phyloP scores from a whole-genome alignment of 164 flowering plant genomes.

The Paratinospora sagittata region DNA sequence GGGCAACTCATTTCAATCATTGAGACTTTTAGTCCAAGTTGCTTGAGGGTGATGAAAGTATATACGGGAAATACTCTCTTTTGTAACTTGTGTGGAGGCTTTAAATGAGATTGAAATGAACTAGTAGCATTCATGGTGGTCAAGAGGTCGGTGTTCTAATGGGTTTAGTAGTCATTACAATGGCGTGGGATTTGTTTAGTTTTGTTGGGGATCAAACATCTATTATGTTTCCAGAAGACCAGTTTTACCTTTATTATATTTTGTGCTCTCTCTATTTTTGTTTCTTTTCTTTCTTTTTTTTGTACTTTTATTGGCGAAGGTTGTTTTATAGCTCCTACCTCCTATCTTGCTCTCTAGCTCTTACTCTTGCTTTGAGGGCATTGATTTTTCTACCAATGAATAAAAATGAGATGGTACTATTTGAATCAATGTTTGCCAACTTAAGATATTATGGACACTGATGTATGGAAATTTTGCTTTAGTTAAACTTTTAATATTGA shows the following conservation, averaged over 20 bases:
- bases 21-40: not conserved
- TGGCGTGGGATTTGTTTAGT: not conserved
- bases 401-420: too few relatives aligned
- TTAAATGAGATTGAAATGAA: not conserved
- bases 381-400: too few relatives aligned
- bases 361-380: too few relatives aligned
- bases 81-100: not conserved
- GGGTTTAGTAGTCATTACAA: not conserved
- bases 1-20: not conserved
- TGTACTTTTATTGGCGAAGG: too few relatives aligned
- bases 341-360: too few relatives aligned
- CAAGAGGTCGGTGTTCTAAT: not conserved
- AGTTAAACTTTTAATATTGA: not conserved
- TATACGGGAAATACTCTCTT: not conserved
- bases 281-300: not conserved
- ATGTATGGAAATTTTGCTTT: not conserved
- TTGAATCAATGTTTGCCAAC: too few relatives aligned
- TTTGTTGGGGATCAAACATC: not conserved
- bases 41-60: not conserved
- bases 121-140: not conserved
- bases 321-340: too few relatives aligned
- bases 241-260: not conserved
- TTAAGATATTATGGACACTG: not conserved
- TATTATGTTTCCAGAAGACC: not conserved
- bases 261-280: not conserved